These are phyloP conservation scores for Cladobotryum protrusum DNA, from an alignment of 2,329 filamentous ascomycete genomes.

Conservation along the genomic window DNA sequence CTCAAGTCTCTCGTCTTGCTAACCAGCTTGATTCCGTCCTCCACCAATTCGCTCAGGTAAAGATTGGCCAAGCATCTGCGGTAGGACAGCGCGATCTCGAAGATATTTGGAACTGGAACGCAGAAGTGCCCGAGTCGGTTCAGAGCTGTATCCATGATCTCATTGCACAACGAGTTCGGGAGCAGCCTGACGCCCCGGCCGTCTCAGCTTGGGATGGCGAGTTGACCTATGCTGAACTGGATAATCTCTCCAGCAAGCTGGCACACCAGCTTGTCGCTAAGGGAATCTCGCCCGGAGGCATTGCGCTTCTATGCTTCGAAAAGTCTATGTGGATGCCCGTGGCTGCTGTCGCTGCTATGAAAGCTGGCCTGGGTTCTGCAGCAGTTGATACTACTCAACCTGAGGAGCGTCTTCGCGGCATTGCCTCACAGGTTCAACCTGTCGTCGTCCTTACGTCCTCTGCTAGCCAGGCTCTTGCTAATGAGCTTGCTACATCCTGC, in stretches of 20 bases:
- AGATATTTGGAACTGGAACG: not conserved
- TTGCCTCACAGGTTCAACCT: too few relatives aligned
- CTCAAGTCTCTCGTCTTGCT: too few relatives aligned
- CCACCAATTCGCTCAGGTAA: too few relatives aligned
- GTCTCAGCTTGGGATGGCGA: conserved; percentile 10
- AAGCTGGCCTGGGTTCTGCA: not conserved
- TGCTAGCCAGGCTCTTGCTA: too few relatives aligned
- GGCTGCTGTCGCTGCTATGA: conserved; percentile 4
- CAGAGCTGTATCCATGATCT: conserved; percentile 18
- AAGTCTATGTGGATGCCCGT: conserved; percentile 4
- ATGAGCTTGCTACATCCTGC: too few relatives aligned
- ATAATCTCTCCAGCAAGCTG: conserved; percentile 2
- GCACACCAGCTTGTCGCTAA: not conserved
- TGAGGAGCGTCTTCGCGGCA: too few relatives aligned
- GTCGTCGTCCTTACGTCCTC: too few relatives aligned
- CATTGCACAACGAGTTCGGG: conserved; percentile 1
- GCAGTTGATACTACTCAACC: too few relatives aligned
- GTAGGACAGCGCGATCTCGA: not conserved
- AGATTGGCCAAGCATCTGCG: not conserved
- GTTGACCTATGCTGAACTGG: conserved; percentile 5
- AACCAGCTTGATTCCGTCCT: too few relatives aligned
- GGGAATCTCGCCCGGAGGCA: not conserved
- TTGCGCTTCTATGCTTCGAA: conserved; percentile 7
- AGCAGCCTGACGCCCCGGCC: not conserved
- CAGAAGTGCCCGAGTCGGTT: conserved; percentile 1